Percentiles rank a stretch among this genome's conserved stretches.
phyloP scores from a whole-genome alignment of 1,284 basidiomycete species.

The Stereum hirsutum region DNA sequence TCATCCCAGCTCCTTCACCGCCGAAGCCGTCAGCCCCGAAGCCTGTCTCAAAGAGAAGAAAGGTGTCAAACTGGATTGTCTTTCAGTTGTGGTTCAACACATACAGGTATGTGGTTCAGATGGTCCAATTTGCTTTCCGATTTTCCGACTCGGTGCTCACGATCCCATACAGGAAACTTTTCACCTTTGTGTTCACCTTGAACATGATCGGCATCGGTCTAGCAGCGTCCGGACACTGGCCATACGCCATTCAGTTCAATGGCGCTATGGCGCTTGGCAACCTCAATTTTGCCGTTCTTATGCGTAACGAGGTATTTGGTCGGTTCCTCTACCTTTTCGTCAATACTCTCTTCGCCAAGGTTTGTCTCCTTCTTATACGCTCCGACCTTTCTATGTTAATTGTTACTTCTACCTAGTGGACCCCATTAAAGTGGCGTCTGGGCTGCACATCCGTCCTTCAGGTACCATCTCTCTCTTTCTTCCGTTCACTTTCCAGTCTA shows the following conservation, averaged over 20 bases:
- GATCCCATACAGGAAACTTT: slow-evolving; percentile 4
- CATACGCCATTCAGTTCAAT: slow-evolving; percentile 47
- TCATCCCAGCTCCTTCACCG: slow-evolving; percentile 16
- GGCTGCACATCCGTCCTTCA: slow-evolving; percentile 64
- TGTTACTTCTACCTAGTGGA: slow-evolving; percentile 52
- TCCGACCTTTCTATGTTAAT: background rate
- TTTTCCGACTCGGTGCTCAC: no score
- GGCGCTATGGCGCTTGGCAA: slow-evolving; percentile 55
- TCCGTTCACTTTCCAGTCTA: background rate
- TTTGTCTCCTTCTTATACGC: slow-evolving; percentile 15
- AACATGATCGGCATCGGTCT: slow-evolving; percentile 54
- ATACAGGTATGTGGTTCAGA: slow-evolving; percentile 36
- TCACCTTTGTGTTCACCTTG: slow-evolving; percentile 19
- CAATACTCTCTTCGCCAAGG: slow-evolving; percentile 53
- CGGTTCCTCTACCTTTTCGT: slow-evolving; percentile 40
- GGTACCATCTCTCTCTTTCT: slow-evolving; percentile 21
- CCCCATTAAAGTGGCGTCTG: slow-evolving; percentile 61
- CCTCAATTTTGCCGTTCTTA: slow-evolving; percentile 40
- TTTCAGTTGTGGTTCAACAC: slow-evolving; percentile 64
- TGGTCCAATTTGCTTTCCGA: no score
- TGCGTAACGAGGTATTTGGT: slow-evolving; percentile 51
- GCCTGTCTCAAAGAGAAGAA: slow-evolving; percentile 24
- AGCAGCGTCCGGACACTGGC: slow-evolving; percentile 56
- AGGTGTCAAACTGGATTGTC: slow-evolving; percentile 46
- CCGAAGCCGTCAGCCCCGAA: slow-evolving; percentile 20